Evolutionary conservation across 306 rosid species (phyloP), one percentile per base, ranked within the genome.

Genomic region (Cicer pinnatifidum): DNA sequence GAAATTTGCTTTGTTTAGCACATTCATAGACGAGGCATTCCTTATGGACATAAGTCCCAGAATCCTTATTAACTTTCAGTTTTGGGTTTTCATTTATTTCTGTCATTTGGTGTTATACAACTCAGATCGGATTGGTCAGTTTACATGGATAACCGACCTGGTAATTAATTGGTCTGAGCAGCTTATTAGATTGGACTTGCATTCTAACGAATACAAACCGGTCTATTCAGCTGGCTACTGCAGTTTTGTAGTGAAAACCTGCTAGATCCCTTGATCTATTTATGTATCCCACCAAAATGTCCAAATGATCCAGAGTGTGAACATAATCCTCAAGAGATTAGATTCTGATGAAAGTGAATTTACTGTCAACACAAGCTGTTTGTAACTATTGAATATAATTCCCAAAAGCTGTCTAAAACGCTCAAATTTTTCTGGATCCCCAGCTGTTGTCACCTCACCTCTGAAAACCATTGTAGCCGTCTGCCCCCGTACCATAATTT

Each of bases 1-100:
- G 58, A 51, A 54, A 52, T 50, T 52, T 68, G 80, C 65, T 77
- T 69, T 44, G 23, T 75, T 67, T 68, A 48, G 52, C 46, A 3
- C 41, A 43, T 67, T 62, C 52, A 60, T 68, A 48, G 50, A 38
- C n/a, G 7, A 37, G 44, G 35, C 72, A 72, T 38, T 54, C 45
- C 47, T 45, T 77, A 40, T 75, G 72, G 63, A 58, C 41, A 43
- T 11, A 44, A 50, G 68, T 54, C 69, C 28, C 63, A 46, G 15
- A 61, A 45, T 44, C 54, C 75, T 44, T 54, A 54, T 62, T 80
- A 40, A 11, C 53, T 57, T 68, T 63, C 66, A 54, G 57, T 23
- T 8, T 57, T n/a, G 54, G 75, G 50, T 8, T 68, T 59, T 75
- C 51, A 11, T 41, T 64, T 23, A 60, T 70, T 35, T 78, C 63